Evolutionary conservation across 257 asterid species (phyloP), one percentile per base, ranked within the genome.

Genomic region (Solanum tarapatanum): DNA sequence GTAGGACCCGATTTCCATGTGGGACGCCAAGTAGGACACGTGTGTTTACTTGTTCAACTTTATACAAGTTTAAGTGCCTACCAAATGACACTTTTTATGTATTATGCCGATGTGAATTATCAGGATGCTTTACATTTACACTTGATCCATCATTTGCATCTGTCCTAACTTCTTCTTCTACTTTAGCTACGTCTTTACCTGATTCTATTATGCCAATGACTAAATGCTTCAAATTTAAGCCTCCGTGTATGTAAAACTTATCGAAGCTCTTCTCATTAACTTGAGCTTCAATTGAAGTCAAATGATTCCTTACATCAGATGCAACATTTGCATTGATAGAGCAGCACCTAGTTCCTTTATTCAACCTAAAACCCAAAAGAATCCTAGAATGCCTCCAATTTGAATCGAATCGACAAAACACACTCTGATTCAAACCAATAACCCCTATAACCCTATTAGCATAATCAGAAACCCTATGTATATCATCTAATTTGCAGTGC

Each of bases 211-310:
- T 92, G 79, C 91, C 96, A 77, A 92, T 86, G 45, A 89, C 86
- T 88, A 93, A 87, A 86, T 97, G 97, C 90, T 93, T 91, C 89
- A 92, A 91, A 92, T 86, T 87, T 77, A 94, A 89, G 36, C 93
- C 94, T 21, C 96, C 96, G 80, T 91, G 94, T 85, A 94, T 89
- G 68, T 93, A 94, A 84, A 95, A 91, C 68, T 92, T 94, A 85
- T 91, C 95, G 86, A 94, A 92, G 69, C 91, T 89, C 87, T 90
- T 94, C 41, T 90, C 91, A 82, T 90, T 90, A 48, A 91, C 90
- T 70, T 51, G 91, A 89, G 95, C 79, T 72, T 91, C 97, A 83
- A 89, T 88, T 32, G 96, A 93, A 55, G 91, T 92, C 7, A 97
- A 94, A 88, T 93, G 92, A 86, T 89, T 90, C 90, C 96, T 94